Evolutionary conservation across 805 yeast species (phyloP), one percentile per base, ranked within the genome.

Genomic region (Kodamaea nitidulidarum): DNA sequence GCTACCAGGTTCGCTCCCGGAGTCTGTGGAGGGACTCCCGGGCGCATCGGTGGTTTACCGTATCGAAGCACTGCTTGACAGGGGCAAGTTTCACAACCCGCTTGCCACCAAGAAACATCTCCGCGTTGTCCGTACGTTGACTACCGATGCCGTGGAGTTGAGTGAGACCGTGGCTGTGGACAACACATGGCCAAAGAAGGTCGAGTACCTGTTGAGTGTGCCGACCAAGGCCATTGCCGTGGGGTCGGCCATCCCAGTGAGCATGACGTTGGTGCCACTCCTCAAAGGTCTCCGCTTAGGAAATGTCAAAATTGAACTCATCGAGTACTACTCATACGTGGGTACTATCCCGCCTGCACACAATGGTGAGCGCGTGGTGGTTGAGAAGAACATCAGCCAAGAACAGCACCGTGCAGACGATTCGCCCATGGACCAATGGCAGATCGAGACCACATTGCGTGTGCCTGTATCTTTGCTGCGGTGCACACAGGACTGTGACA

Each of bases 171-270:
- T 90, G 50, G 86, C 95, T 0, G 95, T 91, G 22, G 96, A 88
- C 55, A 91, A 91, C 57, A 81, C 90, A 1, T 91, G 98, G 98
- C 97, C 98, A 2, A 69, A 80, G 33, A 93, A 93, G 56, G 87
- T 91, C 22, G 97, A 91, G 54, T 91, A 91, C 58, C 76, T 88
- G 2, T 78, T 93, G 43, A 83, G 86, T 38, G 80, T 86, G 4
- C 97, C 98, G 0, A 72, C 87, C 17, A 82, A 86, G 52, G 95
- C 97, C 0, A 75, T 88, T 16, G 95, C 98, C 0, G 81, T 93
- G 31, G 98, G 98, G 1, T 80, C 95, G 0, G 65, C 77, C 0
- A 69, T 84, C 4, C 84, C 87, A 2, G 72, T 91, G 5, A 75
- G 79, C 48, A 70, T 91, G 49, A 68, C 78, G 46, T 56, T 91